Evolutionary conservation across 768 basidiomycete genomes (phyloP).

Genomic region (Tephrocybe sp.): DNA sequence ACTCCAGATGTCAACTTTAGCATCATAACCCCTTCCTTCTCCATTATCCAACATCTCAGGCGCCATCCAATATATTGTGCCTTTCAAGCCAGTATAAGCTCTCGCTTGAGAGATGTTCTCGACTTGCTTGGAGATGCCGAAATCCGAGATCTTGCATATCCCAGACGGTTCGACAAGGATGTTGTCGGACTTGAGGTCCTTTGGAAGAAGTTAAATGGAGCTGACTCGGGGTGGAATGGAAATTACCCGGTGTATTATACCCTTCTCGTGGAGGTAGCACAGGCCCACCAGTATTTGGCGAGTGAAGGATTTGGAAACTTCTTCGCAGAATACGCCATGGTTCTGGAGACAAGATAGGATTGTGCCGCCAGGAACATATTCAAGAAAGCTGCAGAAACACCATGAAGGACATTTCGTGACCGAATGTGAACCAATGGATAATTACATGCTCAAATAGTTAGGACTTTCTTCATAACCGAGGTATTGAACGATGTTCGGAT

Average conservation of each 20-base stretch:
- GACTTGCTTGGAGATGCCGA: slow-evolving; percentile 92
- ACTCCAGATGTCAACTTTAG: slow-evolving; percentile 97
- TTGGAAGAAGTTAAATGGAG: not conserved
- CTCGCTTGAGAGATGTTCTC: slow-evolving; percentile 60
- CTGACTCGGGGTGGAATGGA: not conserved
- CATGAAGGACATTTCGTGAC: too few species aligned
- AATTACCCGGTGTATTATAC: slow-evolving; percentile 81
- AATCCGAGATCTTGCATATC: slow-evolving; percentile 92
- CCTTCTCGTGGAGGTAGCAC: slow-evolving; percentile 80
- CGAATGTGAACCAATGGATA: too few species aligned
- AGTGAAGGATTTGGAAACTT: slow-evolving; percentile 83
- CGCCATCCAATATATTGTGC: slow-evolving; percentile 96
- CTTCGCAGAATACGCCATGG: slow-evolving; percentile 79
- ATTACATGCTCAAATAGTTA: slow-evolving; percentile 77
- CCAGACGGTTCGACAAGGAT: slow-evolving; percentile 86
- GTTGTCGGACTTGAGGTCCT: slow-evolving; percentile 94
- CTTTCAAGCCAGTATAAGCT: slow-evolving; percentile 77
- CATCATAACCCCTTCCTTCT: slow-evolving; percentile 75
- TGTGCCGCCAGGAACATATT: slow-evolving; percentile 96
- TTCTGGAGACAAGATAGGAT: slow-evolving; percentile 74
- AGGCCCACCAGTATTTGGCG: slow-evolving; percentile 83
- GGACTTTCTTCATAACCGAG: slow-evolving; percentile 82
- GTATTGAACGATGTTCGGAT: slow-evolving; percentile 90
- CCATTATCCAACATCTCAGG: slow-evolving; percentile 72
- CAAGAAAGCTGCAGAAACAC: slow-evolving; percentile 66